These are phyloP conservation scores for Sporothrix inflata DNA, from an alignment of 2,329 filamentous ascomycete species.

Conservation along the genomic window DNA sequence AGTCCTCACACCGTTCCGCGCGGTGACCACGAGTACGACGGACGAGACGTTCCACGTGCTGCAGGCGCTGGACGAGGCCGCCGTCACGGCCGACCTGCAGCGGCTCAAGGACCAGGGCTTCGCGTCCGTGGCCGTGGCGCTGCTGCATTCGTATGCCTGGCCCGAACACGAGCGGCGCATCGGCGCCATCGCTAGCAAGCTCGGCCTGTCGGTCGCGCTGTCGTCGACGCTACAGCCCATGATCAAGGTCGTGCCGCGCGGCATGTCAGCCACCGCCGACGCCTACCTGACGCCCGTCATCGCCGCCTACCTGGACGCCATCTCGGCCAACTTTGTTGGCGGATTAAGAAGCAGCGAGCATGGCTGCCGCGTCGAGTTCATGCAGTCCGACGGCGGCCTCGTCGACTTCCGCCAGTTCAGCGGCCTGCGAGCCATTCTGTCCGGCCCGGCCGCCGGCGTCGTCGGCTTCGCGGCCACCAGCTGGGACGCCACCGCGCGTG, in stretches of 20 bases:
- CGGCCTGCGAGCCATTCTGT: conserved; percentile 62
- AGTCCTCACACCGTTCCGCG: too few relatives aligned
- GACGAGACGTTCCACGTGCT: too few relatives aligned
- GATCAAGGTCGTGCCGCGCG: too few relatives aligned
- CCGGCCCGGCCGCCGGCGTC: conserved; percentile 71
- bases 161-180: too few relatives aligned
- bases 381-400: conserved; percentile 64
- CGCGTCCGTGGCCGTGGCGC: too few relatives aligned
- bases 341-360: neutral
- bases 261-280: conserved; percentile 73
- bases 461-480: conserved; percentile 75
- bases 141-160: too few relatives aligned
- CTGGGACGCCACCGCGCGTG: too few relatives aligned
- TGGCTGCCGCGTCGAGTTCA: conserved; percentile 62
- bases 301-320: conserved; percentile 63
- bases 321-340: too few relatives aligned
- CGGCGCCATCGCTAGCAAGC: too few relatives aligned
- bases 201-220: conserved; percentile 63
- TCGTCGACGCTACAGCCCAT: conserved; percentile 67
- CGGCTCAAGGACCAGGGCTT: conserved; percentile 60
- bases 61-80: conserved; percentile 79
- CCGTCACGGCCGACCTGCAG: conserved; percentile 58
- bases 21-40: too few relatives aligned
- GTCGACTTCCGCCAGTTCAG: conserved; percentile 31
- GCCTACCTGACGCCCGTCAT: conserved; percentile 74